Evolutionary conservation across 176 grass and related monocot genomes (phyloP).

Genomic region (Cenchrus fungigraminus): DNA sequence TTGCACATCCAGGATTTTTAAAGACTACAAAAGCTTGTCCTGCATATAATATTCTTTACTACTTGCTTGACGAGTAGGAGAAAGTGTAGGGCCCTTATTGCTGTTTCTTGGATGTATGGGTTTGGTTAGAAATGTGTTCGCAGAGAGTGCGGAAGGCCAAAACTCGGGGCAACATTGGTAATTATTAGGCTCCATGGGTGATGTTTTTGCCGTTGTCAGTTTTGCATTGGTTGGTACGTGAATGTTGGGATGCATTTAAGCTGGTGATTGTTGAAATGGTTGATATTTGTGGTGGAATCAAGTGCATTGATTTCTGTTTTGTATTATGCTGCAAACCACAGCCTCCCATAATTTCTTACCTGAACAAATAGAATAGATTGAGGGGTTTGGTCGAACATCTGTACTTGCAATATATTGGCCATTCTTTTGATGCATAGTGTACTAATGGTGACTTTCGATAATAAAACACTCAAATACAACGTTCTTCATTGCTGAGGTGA

Average conservation of each 20-base stretch:
- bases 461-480: neutral
- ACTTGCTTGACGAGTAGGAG: neutral
- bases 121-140: neutral
- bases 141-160: neutral
- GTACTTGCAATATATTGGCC: neutral
- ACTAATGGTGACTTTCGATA: neutral
- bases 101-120: neutral
- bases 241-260: neutral
- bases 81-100: neutral
- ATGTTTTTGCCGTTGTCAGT: neutral
- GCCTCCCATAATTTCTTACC: neutral
- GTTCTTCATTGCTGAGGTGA: neutral
- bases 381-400: constrained; percentile 8
- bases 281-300: neutral
- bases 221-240: neutral
- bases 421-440: neutral
- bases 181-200: neutral
- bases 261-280: neutral
- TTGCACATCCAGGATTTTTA: neutral
- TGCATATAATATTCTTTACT: neutral
- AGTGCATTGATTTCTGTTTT: neutral
- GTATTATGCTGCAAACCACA: neutral
- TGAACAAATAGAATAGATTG: neutral
- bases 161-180: neutral
- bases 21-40: neutral